Percentiles rank a stretch among this genome's conserved stretches.
These are phyloP conservation scores for Buddleja alternifolia DNA, from an alignment of 257 asterid genomes.

Conservation along the genomic window DNA sequence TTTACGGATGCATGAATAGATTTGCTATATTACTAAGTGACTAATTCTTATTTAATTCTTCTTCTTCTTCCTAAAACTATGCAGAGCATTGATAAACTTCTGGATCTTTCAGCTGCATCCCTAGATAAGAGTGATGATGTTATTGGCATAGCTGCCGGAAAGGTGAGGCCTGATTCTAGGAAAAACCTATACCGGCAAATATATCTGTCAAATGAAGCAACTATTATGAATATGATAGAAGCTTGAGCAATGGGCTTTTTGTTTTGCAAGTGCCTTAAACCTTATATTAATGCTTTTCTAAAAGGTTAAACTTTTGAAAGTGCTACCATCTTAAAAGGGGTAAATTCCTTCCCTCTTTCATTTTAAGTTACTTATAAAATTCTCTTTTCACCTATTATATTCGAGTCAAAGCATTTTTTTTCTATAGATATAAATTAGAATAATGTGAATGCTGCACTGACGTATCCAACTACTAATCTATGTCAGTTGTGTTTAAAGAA, in stretches of 20 bases:
- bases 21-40: constrained; percentile 15
- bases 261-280: constrained; percentile 5
- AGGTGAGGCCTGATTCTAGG: constrained; percentile 42
- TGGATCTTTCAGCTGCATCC: constrained; percentile 60
- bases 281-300: not conserved
- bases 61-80: constrained; percentile 29
- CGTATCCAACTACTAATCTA: not conserved
- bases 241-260: constrained; percentile 1
- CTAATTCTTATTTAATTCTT: constrained; percentile 27
- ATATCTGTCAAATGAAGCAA: constrained; percentile 13
- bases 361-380: not conserved
- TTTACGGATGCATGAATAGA: constrained; percentile 11
- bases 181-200: not conserved
- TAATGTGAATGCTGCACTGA: constrained; percentile 4
- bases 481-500: not conserved
- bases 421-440: not conserved
- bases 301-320: too few species aligned
- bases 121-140: constrained; percentile 67
- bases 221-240: constrained; percentile 8
- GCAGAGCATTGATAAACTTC: constrained; percentile 85
- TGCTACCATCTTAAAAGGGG: too few species aligned
- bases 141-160: constrained; percentile 38
- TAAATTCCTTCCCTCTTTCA: too few species aligned
- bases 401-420: not conserved
- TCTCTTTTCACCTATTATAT: constrained; percentile 17